phyloP scores from a whole-genome alignment of 2,329 filamentous ascomycete genomes.

The Pyrenophora tritici-repentis region DNA sequence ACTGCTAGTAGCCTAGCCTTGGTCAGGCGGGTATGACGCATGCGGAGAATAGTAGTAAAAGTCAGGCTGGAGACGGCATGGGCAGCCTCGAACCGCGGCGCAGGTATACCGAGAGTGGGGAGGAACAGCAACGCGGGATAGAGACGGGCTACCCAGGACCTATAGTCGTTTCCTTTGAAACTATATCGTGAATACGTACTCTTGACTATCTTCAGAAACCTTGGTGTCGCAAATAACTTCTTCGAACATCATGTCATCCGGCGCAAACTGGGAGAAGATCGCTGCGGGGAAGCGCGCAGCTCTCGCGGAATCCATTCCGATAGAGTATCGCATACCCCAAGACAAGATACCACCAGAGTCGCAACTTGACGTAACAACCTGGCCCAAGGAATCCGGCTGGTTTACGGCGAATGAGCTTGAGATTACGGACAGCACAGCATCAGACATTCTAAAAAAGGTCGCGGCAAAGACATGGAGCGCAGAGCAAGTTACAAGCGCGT shows the following conservation, averaged over 20 bases:
- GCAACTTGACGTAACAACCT: constrained; percentile 61
- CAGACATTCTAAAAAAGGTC: constrained; percentile 49
- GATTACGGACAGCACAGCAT: constrained; percentile 53
- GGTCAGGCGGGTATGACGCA: neutral
- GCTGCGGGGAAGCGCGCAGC: constrained; percentile 51
- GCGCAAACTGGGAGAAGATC: constrained; percentile 52
- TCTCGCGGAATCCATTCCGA: constrained; percentile 58
- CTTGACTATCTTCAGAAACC: neutral
- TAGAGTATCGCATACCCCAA: constrained; percentile 62
- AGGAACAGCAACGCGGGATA: constrained; percentile 15
- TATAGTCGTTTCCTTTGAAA: neutral
- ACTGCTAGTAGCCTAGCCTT: constrained; percentile 9
- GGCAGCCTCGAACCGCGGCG: constrained; percentile 11
- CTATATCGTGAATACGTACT: neutral
- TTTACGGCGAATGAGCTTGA: constrained; percentile 60
- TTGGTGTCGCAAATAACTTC: neutral
- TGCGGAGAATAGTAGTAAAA: constrained; percentile 12
- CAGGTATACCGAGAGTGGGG: constrained; percentile 29
- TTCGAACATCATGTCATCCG: constrained; percentile 5
- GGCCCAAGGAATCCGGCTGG: constrained; percentile 63
- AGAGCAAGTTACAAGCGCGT: constrained; percentile 57
- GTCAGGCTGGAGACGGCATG: neutral
- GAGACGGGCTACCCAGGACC: constrained; percentile 4
- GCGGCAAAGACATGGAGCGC: constrained; percentile 55
- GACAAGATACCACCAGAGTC: constrained; percentile 59